Conservation (phyloP, 2,329 filamentous ascomycete species). For the Fusarium burgessii region DNA sequence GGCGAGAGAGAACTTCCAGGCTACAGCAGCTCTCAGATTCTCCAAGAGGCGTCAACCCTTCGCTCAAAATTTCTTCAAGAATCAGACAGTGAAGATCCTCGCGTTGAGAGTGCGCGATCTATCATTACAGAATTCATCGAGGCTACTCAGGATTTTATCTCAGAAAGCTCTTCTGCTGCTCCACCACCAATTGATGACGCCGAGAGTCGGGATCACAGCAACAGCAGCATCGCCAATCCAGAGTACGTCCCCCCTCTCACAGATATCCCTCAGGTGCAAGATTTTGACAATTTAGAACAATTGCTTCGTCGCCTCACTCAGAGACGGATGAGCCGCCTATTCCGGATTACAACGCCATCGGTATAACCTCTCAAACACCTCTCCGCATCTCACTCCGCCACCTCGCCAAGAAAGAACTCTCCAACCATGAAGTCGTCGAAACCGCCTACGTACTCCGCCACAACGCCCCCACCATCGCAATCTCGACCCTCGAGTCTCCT, state of each 20-base stretch:
- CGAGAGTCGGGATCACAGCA: constrained; percentile 14
- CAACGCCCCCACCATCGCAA: constrained; percentile 35
- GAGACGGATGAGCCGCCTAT: constrained; percentile 36
- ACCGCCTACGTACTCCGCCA: constrained; percentile 39
- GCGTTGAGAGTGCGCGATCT: constrained; percentile 33
- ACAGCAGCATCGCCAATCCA: constrained; percentile 15
- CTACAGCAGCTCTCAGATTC: constrained; percentile 46
- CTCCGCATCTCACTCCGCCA: constrained; percentile 43
- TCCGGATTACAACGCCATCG: constrained; percentile 46
- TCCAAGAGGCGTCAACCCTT: constrained; percentile 40
- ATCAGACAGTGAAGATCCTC: constrained; percentile 36
- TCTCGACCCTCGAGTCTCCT: constrained; percentile 42
- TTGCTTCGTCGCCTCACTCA: constrained; percentile 43
- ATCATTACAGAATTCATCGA: constrained; percentile 40
- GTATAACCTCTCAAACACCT: constrained; percentile 43
- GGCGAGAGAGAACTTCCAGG: constrained; percentile 41
- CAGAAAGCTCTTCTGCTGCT: constrained; percentile 33
- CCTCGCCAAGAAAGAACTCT: constrained; percentile 44
- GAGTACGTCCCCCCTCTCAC: constrained; percentile 6
- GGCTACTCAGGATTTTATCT: constrained; percentile 43
- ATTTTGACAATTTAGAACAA: constrained; percentile 23
- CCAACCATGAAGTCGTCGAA: constrained; percentile 43
- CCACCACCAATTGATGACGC: constrained; percentile 16
- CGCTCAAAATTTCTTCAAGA: constrained; percentile 34
- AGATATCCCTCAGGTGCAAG: fast-evolving